Conservation (phyloP, 106 monocot genomes). For the Apostasia ramifera region DNA sequence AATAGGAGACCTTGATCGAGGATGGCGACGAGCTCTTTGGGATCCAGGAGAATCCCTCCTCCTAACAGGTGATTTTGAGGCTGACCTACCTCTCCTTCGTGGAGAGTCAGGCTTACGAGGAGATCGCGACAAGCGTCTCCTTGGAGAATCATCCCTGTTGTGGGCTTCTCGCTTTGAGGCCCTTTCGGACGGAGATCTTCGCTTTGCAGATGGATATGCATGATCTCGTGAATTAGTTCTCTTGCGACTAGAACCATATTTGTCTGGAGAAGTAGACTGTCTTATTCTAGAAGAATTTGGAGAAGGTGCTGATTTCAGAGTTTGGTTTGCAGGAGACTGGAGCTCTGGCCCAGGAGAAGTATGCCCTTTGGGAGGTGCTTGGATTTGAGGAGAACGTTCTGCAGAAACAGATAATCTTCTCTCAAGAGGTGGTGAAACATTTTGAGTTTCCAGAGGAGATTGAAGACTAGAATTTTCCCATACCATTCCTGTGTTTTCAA, state of each 20-base stretch:
- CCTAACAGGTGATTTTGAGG: conserved; percentile 43
- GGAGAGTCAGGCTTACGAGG: conserved; percentile 38
- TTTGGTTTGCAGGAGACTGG: conserved; percentile 10
- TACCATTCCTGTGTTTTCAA: conserved; percentile 19
- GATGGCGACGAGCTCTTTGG: conserved; percentile 28
- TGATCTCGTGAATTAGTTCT: conserved; percentile 25
- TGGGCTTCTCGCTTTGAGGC: conserved; percentile 15
- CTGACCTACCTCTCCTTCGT: conserved; percentile 38
- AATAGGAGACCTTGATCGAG: conserved; percentile 55
- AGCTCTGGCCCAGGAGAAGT: conserved; percentile 7
- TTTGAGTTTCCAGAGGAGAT: conserved; percentile 22
- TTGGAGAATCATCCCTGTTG: conserved; percentile 29
- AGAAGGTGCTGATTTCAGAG: conserved; percentile 16
- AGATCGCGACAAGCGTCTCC: conserved; percentile 28
- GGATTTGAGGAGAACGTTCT: conserved; percentile 22
- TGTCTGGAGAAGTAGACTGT: conserved; percentile 31
- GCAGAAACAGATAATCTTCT: conserved; percentile 24
- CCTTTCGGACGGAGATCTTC: conserved; percentile 32
- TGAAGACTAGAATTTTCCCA: conserved; percentile 13
- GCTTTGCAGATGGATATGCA: conserved; percentile 29
- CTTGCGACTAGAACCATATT: conserved; percentile 14
- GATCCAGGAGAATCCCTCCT: conserved; percentile 36
- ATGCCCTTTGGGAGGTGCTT: conserved; percentile 7
- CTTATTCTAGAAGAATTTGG: conserved; percentile 15
- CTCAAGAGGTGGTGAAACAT: conserved; percentile 29